Evolutionary conservation across 2,329 filamentous ascomycete genomes (phyloP), one percentile per base, ranked within the genome.

Genomic region (Boeremia exigua): DNA sequence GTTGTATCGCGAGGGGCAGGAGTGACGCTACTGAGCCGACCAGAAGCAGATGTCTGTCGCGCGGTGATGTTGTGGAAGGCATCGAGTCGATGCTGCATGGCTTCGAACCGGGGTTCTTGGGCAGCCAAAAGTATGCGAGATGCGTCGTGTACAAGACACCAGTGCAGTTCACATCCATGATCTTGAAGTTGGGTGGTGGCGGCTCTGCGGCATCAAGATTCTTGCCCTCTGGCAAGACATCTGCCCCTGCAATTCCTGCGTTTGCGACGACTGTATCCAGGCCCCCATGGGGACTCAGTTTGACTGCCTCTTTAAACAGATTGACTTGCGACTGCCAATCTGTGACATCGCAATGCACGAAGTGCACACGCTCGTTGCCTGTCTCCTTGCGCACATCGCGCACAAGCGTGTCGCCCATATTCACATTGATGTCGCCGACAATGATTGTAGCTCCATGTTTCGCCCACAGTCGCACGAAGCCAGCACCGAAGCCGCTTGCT

Each of bases 251-350:
- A 61, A 89, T 83, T 42, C 88, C 88, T 0, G 88, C 88, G 67
- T 88, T 89, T 58, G 87, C 86, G 40, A 89, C 84, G 4, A 89
- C 86, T 17, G 81, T 77, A 71, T 89, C 86, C 59, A 89, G 81
- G 11, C 81, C 80, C 14, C 81, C 80, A 46, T 82, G 78, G 0
- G 79, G 80, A 56, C 84, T 86, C 50, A 84, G 74, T 48, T 77
- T 75, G 33, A 79, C 76, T 3, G 86, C 86, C 48, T 80, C 73
- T 39, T 84, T 82, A 78, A 90, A 91, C 49, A 90, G 79, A 27
- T 80, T 75, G 40, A 86, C 83, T 67, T 90, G 87, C 6, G 82
- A 84, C 38, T 84, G 76, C 86, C 86, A 90, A 59, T 82, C 78
- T 1, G 84, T 85, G 9, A 90, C 87, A 73, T 90, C 84, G 77